Evolutionary conservation across 805 yeast species (phyloP).

Genomic region (Geotrichum ghanense): DNA sequence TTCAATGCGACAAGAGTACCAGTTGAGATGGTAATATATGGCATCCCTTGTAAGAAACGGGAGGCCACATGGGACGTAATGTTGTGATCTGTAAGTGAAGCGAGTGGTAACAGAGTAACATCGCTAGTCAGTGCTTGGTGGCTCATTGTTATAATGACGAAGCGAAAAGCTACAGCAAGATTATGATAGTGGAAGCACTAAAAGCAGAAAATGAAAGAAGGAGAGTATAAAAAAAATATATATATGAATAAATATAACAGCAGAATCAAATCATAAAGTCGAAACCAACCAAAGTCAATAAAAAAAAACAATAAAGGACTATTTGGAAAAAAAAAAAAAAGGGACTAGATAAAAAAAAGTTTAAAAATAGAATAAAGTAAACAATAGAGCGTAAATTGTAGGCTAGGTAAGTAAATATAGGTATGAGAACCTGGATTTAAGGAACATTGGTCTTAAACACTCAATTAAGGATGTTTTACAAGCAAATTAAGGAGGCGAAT

Average conservation of each 20-base stretch:
- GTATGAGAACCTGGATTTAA: no score
- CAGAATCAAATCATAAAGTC: background rate
- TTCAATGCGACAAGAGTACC: slow-evolving; percentile 29
- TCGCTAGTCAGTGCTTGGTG: slow-evolving; percentile 13
- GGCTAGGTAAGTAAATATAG: background rate
- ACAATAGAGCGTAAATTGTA: background rate
- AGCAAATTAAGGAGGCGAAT: no score
- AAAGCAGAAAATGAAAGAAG: background rate
- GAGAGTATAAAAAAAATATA: background rate
- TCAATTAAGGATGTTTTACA: no score
- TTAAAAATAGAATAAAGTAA: background rate
- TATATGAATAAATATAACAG: background rate
- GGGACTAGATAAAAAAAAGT: no score
- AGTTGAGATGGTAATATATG: slow-evolving; percentile 28
- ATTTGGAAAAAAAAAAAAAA: no score
- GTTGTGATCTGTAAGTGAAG: slow-evolving; percentile 27
- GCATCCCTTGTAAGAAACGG: slow-evolving; percentile 31
- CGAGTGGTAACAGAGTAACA: slow-evolving; percentile 26
- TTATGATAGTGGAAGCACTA: background rate
- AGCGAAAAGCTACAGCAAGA: no score
- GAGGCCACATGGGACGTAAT: slow-evolving; percentile 33
- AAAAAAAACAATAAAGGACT: no score
- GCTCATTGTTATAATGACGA: background rate
- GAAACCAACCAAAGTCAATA: no score
- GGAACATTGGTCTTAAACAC: no score